phyloP scores from a whole-genome alignment of 257 asterid genomes.

The Ajuga chamaepitys region DNA sequence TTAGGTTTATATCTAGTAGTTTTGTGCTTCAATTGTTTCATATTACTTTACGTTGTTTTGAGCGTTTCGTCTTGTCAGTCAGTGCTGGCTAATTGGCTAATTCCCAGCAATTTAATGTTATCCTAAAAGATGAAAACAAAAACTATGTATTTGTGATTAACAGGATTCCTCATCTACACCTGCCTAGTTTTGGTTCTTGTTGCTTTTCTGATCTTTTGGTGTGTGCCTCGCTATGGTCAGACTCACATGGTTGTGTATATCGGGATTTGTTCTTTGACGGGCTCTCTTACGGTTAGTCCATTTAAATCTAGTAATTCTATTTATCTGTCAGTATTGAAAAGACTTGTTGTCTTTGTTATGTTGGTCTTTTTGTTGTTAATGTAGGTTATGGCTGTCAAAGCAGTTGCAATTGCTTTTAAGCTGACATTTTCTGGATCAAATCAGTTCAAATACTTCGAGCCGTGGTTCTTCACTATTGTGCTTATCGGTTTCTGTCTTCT shows the following conservation, averaged over 20 bases:
- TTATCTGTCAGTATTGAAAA: neutral
- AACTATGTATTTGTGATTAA: constrained; percentile 1
- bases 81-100: too few relatives aligned
- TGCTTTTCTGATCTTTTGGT: constrained; percentile 32
- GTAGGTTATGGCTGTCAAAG: constrained; percentile 78
- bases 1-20: too few relatives aligned
- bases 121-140: neutral
- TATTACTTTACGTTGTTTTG: too few relatives aligned
- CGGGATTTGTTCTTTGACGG: constrained; percentile 80
- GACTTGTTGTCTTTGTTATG: neutral
- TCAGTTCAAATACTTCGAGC: constrained; percentile 60
- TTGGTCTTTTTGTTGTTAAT: constrained; percentile 3
- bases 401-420: constrained; percentile 73
- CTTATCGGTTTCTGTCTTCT: constrained; percentile 46
- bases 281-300: constrained; percentile 73
- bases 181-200: constrained; percentile 32
- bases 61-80: too few relatives aligned
- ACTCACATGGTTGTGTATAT: constrained; percentile 65
- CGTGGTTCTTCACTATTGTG: constrained; percentile 63
- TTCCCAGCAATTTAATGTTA: too few relatives aligned
- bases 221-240: constrained; percentile 66
- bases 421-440: constrained; percentile 54
- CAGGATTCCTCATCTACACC: constrained; percentile 65
- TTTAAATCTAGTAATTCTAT: constrained; percentile 5
- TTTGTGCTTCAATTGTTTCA: too few relatives aligned